A percentile compares a stretch with the other conserved stretches of the same genome.
phyloP scores from a whole-genome alignment of 2,329 filamentous ascomycete genomes.

The Botrytis tulipae region DNA sequence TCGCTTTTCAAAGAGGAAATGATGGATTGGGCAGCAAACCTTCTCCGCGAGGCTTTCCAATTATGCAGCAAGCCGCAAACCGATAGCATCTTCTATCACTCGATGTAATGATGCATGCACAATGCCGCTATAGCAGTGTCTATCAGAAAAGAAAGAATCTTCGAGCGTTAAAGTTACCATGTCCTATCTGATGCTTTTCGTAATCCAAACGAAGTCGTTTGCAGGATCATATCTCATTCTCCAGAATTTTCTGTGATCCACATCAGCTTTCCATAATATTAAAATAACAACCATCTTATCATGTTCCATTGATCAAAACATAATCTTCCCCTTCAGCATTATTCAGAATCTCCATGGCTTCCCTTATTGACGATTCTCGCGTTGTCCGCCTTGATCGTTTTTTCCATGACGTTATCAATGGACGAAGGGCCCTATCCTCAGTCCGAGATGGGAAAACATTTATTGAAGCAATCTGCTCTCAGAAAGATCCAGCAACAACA shows the following conservation, averaged over 20 bases:
- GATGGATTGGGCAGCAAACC: neutral
- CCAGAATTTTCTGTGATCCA: neutral
- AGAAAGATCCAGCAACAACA: constrained; percentile 43
- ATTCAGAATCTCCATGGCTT: neutral
- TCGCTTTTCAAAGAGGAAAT: neutral
- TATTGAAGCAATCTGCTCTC: constrained; percentile 47
- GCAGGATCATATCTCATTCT: neutral
- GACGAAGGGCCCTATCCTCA: constrained; percentile 42
- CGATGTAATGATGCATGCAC: neutral
- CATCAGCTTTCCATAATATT: neutral
- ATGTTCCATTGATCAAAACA: neutral
- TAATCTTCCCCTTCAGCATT: neutral
- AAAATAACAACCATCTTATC: too few relatives aligned
- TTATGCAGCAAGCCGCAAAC: neutral
- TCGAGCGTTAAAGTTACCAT: neutral
- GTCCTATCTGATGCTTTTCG: neutral
- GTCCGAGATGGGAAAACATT: constrained; percentile 45
- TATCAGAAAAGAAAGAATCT: neutral
- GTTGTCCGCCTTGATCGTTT: constrained; percentile 39
- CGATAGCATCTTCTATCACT: neutral
- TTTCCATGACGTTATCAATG: constrained; percentile 43
- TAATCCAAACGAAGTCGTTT: neutral
- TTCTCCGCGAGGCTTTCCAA: neutral
- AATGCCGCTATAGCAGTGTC: neutral
- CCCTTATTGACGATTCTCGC: constrained; percentile 22